These are phyloP conservation scores for Elaeis guineensis DNA, from an alignment of 176 grass and related monocot species.

Conservation along the genomic window DNA sequence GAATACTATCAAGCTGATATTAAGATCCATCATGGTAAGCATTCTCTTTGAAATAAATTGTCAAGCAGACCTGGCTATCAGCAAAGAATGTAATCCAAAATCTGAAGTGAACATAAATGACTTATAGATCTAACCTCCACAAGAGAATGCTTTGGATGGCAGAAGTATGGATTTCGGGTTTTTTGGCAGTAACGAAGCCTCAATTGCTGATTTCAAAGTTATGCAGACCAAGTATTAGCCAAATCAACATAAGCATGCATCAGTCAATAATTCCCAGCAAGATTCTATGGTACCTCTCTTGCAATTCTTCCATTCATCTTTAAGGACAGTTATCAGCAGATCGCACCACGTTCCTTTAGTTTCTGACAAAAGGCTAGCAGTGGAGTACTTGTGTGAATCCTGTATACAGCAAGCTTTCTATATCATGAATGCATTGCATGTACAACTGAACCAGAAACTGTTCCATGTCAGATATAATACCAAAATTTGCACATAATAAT, in stretches of 20 bases:
- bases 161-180: slow-evolving; percentile 72
- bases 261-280: no score
- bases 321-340: slow-evolving; percentile 68
- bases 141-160: slow-evolving; percentile 29
- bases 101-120: not conserved
- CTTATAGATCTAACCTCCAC: slow-evolving; percentile 48
- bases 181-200: slow-evolving; percentile 82
- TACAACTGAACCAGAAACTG: no score
- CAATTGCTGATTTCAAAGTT: slow-evolving; percentile 64
- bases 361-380: slow-evolving; percentile 54
- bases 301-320: slow-evolving; percentile 79
- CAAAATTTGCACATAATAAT: no score
- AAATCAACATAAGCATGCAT: not conserved
- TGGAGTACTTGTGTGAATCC: slow-evolving; percentile 76
- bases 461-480: no score
- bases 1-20: slow-evolving; percentile 19
- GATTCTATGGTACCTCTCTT: slow-evolving; percentile 55
- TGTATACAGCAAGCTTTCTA: slow-evolving; percentile 6
- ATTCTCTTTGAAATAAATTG: no score
- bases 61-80: not conserved
- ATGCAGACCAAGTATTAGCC: slow-evolving; percentile 20
- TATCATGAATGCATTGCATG: not conserved
- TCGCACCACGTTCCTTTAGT: slow-evolving; percentile 80
- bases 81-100: not conserved
- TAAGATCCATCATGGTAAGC: no score